Conservation (phyloP, 805 yeast species). For the Pachysolen tannophilus region DNA sequence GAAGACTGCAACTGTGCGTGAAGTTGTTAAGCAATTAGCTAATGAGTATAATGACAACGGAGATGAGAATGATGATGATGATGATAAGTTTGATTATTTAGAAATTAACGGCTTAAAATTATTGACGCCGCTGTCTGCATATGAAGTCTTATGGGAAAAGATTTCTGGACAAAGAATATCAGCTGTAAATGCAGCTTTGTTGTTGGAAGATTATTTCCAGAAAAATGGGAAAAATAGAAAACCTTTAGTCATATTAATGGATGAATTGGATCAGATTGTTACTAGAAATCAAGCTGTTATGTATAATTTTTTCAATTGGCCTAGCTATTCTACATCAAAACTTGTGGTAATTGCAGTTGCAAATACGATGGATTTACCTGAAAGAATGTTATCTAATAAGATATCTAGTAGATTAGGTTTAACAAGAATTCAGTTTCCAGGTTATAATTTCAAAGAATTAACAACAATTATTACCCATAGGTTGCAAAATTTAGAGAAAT, state of each 20-base stretch:
- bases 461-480: slow-evolving; percentile 67
- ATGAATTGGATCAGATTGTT: slow-evolving; percentile 89
- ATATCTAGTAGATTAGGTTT: slow-evolving; percentile 88
- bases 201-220: slow-evolving; percentile 65
- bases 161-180: slow-evolving; percentile 53
- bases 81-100: slow-evolving; percentile 52
- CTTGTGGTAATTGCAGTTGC: slow-evolving; percentile 89
- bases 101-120: slow-evolving; percentile 91
- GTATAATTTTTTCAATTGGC: slow-evolving; percentile 98
- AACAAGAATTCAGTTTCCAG: slow-evolving; percentile 78
- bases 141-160: slow-evolving; percentile 76
- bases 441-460: slow-evolving; percentile 77
- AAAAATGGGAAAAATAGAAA: slow-evolving; percentile 27
- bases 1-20: slow-evolving; percentile 87
- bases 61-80: slow-evolving; percentile 16
- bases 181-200: slow-evolving; percentile 54
- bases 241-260: slow-evolving; percentile 73
- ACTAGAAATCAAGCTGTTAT: slow-evolving; percentile 76
- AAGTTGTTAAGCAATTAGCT: slow-evolving; percentile 66
- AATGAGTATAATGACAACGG: slow-evolving; percentile 14
- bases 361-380: slow-evolving; percentile 96
- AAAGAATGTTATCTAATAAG: slow-evolving; percentile 77
- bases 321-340: slow-evolving; percentile 71
- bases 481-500: slow-evolving; percentile 39
- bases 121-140: slow-evolving; percentile 70